Percentiles rank a stretch among this genome's conserved stretches.
These are phyloP conservation scores for Mucor indicus DNA, from an alignment of 371 early-diverging fungal genomes.

Conservation along the genomic window DNA sequence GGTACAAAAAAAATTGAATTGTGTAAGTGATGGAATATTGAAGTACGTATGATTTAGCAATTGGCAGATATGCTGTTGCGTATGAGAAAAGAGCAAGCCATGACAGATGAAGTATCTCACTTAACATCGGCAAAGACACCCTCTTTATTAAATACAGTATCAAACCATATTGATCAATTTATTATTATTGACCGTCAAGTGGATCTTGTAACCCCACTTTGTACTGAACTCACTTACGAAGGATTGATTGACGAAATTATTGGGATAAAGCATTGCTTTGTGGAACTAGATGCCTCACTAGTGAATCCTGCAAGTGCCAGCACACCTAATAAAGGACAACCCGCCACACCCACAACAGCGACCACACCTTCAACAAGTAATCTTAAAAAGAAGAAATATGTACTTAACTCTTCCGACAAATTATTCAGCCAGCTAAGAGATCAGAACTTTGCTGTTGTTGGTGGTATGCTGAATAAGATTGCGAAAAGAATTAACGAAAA, in stretches of 20 bases:
- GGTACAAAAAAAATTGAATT: slow-evolving; percentile 24
- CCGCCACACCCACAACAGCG: slow-evolving; percentile 3
- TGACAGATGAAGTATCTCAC: slow-evolving; percentile 48
- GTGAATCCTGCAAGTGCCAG: slow-evolving; percentile 37
- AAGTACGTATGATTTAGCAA: slow-evolving; percentile 30
- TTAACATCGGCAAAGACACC: slow-evolving; percentile 40
- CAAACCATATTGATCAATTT: slow-evolving; percentile 81
- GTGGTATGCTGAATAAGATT: slow-evolving; percentile 74
- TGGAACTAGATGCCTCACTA: slow-evolving; percentile 57
- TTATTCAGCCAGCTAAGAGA: slow-evolving; percentile 81
- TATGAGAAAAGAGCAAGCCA: slow-evolving; percentile 78
- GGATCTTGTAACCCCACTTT: slow-evolving; percentile 88
- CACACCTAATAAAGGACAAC: slow-evolving; percentile 10
- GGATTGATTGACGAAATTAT: slow-evolving; percentile 86
- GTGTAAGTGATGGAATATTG: background rate
- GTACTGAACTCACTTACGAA: slow-evolving; percentile 93
- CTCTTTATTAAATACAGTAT: slow-evolving; percentile 45
- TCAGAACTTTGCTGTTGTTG: slow-evolving; percentile 88
- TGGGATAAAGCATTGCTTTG: slow-evolving; percentile 65
- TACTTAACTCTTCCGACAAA: slow-evolving; percentile 75
- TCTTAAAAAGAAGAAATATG: slow-evolving; percentile 73
- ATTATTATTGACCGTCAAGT: slow-evolving; percentile 88
- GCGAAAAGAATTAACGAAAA: slow-evolving; percentile 82
- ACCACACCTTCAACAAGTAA: slow-evolving; percentile 19
- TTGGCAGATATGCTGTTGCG: slow-evolving; percentile 79